Conservation (phyloP, 495 filamentous ascomycete species). For the Penicillium pulvis region DNA sequence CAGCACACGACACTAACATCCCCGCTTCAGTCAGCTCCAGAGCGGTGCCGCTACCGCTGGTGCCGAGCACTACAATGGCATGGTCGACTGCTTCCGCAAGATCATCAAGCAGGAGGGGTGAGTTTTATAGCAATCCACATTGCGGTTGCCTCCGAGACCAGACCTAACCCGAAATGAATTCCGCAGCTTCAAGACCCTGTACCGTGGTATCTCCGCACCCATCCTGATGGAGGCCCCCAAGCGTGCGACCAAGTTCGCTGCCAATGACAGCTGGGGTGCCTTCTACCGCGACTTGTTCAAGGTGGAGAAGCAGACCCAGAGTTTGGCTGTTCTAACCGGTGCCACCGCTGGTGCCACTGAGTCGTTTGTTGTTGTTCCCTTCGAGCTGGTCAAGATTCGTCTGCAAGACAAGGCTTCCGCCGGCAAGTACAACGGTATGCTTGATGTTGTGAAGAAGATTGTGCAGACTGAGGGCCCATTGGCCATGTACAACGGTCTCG, state of each 20-base stretch:
- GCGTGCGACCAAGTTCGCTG: conserved; percentile 97
- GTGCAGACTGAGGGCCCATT: conserved; percentile 80
- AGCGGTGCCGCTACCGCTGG: conserved; percentile 63
- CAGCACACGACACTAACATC: conserved; percentile 6
- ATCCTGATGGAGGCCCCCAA: conserved; percentile 99
- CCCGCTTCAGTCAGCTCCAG: conserved; percentile 73
- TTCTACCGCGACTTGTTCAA: conserved; percentile 86
- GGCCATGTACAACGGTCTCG: conserved; percentile 93
- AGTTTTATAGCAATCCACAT: conserved; percentile 15
- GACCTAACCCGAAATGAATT: background rate
- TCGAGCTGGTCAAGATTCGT: conserved; percentile 95
- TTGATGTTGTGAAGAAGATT: conserved; percentile 89
- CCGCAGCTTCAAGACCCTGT: conserved; percentile 77
- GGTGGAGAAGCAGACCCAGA: conserved; percentile 82
- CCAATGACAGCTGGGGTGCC: conserved; percentile 96
- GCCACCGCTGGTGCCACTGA: conserved; percentile 95
- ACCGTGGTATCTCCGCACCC: conserved; percentile 92
- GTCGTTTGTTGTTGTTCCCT: conserved; percentile 91
- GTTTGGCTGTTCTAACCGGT: conserved; percentile 85
- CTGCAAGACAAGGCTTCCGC: conserved; percentile 95
- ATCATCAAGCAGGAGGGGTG: conserved; percentile 95
- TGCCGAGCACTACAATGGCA: conserved; percentile 86
- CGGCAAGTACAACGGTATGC: conserved; percentile 87
- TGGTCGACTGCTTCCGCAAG: conserved; percentile 96
- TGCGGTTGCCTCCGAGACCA: background rate